phyloP scores from a whole-genome alignment of 768 basidiomycete genomes.

The Pleurotus giganteus region DNA sequence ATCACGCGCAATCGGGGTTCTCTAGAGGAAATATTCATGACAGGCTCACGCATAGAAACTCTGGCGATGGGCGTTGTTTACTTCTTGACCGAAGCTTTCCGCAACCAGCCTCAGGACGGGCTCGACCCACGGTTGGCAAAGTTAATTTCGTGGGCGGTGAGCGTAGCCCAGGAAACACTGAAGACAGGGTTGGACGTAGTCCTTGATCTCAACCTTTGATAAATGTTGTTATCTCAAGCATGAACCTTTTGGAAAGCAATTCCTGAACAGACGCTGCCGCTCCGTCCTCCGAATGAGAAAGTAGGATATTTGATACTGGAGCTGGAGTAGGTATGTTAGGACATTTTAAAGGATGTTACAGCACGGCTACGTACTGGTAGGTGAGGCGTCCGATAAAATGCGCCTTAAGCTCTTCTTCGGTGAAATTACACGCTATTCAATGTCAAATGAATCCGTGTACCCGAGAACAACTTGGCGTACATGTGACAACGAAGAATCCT shows the following conservation, averaged over 20 bases:
- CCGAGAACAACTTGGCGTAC: slow-evolving; percentile 38
- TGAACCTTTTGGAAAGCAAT: slow-evolving; percentile 60
- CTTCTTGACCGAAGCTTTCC: slow-evolving; percentile 53
- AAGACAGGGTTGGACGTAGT: slow-evolving; percentile 61
- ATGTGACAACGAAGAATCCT: slow-evolving; percentile 76
- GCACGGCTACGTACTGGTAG: slow-evolving; percentile 62
- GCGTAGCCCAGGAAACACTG: slow-evolving; percentile 68
- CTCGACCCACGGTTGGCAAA: slow-evolving; percentile 32
- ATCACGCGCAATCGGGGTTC: slow-evolving; percentile 52
- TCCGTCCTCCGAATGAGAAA: slow-evolving; percentile 76
- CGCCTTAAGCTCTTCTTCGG: slow-evolving; percentile 66
- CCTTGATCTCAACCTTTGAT: slow-evolving; percentile 23
- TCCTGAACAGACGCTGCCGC: slow-evolving; percentile 66
- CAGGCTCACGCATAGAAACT: slow-evolving; percentile 59
- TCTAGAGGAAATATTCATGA: slow-evolving; percentile 79
- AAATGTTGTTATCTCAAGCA: not conserved
- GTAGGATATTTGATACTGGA: slow-evolving; percentile 72
- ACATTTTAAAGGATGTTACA: not conserved
- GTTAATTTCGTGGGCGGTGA: slow-evolving; percentile 65
- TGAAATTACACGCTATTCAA: slow-evolving; percentile 75
- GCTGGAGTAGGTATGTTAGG: slow-evolving; percentile 34
- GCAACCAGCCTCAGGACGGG: slow-evolving; percentile 27
- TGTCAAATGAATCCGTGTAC: not conserved
- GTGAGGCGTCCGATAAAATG: slow-evolving; percentile 49
- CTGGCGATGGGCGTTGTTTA: slow-evolving; percentile 76